These are phyloP conservation scores for Sicyos edulis DNA, from an alignment of 306 rosid genomes.

Conservation along the genomic window DNA sequence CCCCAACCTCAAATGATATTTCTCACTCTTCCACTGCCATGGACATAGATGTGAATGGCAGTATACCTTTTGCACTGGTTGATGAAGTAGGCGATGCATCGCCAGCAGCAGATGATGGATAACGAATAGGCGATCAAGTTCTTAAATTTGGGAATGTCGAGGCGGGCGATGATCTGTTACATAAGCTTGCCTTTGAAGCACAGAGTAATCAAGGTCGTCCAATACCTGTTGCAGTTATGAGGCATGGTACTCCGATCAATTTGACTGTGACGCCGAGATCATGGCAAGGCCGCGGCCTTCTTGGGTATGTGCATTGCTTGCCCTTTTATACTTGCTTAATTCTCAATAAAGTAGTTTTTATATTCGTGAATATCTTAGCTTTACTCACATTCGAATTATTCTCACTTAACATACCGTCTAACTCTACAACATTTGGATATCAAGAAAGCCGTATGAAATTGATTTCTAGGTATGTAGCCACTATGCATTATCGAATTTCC, in stretches of 20 bases:
- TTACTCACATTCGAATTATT: no score
- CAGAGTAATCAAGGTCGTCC: slow-evolving; percentile 50
- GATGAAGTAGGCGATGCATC: slow-evolving; percentile 86
- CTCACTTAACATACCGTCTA: no score
- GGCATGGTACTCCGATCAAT: slow-evolving; percentile 71
- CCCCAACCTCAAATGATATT: slow-evolving; percentile 36
- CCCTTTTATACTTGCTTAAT: not conserved
- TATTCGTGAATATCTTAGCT: no score
- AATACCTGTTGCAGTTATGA: slow-evolving; percentile 50
- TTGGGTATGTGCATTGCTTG: slow-evolving; percentile 58
- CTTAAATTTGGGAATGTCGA: slow-evolving; percentile 75
- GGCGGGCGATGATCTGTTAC: slow-evolving; percentile 66
- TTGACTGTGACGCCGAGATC: slow-evolving; percentile 70
- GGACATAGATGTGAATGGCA: slow-evolving; percentile 51
- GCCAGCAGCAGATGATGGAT: slow-evolving; percentile 86
- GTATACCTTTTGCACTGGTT: slow-evolving; percentile 68
- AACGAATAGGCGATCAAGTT: slow-evolving; percentile 87
- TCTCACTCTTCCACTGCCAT: slow-evolving; percentile 32
- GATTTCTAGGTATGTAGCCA: no score
- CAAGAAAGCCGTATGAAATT: no score
- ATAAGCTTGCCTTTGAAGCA: slow-evolving; percentile 64
- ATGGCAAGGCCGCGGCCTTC: slow-evolving; percentile 87
- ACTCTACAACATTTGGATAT: no score
- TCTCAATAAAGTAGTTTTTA: not conserved
- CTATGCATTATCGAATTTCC: no score